These are phyloP conservation scores for Cytospora schulzeri DNA, from an alignment of 2,329 filamentous ascomycete genomes.

Conservation along the genomic window DNA sequence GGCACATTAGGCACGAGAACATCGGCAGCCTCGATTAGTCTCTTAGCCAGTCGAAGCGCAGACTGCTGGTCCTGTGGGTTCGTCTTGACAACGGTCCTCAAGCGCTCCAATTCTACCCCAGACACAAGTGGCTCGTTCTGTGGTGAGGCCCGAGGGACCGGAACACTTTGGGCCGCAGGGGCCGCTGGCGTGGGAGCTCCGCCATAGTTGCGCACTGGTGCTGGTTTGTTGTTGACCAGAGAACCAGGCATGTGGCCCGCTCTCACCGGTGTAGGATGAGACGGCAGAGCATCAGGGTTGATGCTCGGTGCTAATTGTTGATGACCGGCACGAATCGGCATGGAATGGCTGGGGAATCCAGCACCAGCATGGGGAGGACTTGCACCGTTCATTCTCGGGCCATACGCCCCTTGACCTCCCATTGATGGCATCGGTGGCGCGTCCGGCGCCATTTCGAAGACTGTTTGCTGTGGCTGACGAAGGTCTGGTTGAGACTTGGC, in stretches of 20 bases:
- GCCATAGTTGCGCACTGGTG: conserved; percentile 60
- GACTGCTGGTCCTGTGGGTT: conserved; percentile 73
- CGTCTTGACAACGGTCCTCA: conserved; percentile 69
- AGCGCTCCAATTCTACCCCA: conserved; percentile 71
- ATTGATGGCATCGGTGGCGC: conserved; percentile 52
- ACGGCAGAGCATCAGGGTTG: conserved; percentile 53
- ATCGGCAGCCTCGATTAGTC: conserved; percentile 80
- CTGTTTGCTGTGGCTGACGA: conserved; percentile 64
- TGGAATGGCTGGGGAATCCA: conserved; percentile 35
- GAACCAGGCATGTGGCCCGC: conserved; percentile 64
- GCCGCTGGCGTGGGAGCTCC: conserved; percentile 45
- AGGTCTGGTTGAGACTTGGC: conserved; percentile 71
- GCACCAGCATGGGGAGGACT: conserved; percentile 23
- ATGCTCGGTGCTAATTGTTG: conserved; percentile 36
- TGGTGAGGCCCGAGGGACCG: conserved; percentile 30
- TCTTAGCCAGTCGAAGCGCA: conserved; percentile 76
- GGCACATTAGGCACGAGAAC: conserved; percentile 66
- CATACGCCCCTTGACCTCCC: conserved; percentile 21
- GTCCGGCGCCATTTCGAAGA: conserved; percentile 74
- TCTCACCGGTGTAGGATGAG: conserved; percentile 64
- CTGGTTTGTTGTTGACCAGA: conserved; percentile 58
- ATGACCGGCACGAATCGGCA: conserved; percentile 34
- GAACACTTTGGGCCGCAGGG: conserved; percentile 25
- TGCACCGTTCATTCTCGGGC: conserved; percentile 28
- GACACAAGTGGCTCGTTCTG: conserved; percentile 65